These are phyloP conservation scores for Tricholoma sp. DNA, from an alignment of 768 basidiomycete genomes.

Conservation along the genomic window DNA sequence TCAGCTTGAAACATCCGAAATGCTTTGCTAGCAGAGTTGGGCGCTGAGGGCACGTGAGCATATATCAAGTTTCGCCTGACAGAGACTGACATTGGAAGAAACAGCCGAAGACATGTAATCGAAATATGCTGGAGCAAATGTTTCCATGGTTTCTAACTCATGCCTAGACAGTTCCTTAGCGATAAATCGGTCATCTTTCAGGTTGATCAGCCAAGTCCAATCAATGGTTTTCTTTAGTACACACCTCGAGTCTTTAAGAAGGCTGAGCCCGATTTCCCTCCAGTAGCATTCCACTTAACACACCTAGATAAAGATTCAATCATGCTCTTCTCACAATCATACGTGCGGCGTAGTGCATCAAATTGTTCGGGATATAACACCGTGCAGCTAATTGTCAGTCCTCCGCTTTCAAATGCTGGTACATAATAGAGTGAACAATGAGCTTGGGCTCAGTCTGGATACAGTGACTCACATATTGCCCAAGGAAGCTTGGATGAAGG, in stretches of 20 bases:
- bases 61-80: conserved; percentile 1
- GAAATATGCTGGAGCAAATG: conserved; percentile 96
- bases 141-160: conserved; percentile 93
- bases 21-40: conserved; percentile 95
- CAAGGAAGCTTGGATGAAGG: conserved; percentile 78
- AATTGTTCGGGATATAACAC: conserved; percentile 97
- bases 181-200: conserved; percentile 92
- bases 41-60: conserved; percentile 44
- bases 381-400: conserved; percentile 87
- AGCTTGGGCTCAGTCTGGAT: not conserved
- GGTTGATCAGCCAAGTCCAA: conserved; percentile 3
- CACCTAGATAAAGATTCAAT: conserved; percentile 92
- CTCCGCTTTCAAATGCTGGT: conserved; percentile 87
- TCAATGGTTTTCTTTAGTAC: conserved; percentile 8
- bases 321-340: conserved; percentile 92
- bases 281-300: conserved; percentile 92
- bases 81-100: conserved; percentile 61
- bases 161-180: conserved; percentile 91
- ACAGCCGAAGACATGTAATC: conserved; percentile 97
- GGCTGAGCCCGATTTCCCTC: conserved; percentile 95
- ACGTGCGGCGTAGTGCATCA: conserved; percentile 86
- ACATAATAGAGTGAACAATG: conserved; percentile 4
- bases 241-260: conserved; percentile 93
- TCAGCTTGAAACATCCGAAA: conserved; percentile 94
- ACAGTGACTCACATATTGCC: conserved; percentile 61